Evolutionary conservation across 805 yeast species (phyloP).

Genomic region (Candida nemodendra): DNA sequence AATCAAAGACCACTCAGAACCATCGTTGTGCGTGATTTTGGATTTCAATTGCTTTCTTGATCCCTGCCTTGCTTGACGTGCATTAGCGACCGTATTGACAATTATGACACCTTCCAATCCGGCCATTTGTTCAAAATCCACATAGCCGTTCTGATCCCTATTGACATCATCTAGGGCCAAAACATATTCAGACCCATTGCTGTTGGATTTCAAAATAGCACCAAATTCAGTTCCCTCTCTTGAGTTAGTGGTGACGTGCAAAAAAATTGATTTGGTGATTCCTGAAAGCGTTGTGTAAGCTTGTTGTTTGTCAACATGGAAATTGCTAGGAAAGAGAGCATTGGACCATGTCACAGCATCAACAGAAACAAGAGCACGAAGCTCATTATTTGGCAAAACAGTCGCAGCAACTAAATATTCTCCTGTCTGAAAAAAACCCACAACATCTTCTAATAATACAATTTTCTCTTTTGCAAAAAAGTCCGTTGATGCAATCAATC

Average conservation of each 20-base stretch:
- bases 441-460: conserved; percentile 50
- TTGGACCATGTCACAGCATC: conserved; percentile 74
- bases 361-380: conserved; percentile 66
- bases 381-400: conserved; percentile 43
- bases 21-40: conserved; percentile 80
- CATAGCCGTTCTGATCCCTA: conserved; percentile 68
- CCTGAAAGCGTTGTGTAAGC: conserved; percentile 79
- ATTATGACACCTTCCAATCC: conserved; percentile 85
- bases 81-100: conserved; percentile 64
- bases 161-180: conserved; percentile 66
- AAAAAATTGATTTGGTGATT: conserved; percentile 61
- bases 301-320: conserved; percentile 55
- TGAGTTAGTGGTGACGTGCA: conserved; percentile 72
- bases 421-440: conserved; percentile 71
- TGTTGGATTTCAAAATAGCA: conserved; percentile 75
- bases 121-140: conserved; percentile 80
- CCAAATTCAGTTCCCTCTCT: conserved; percentile 64
- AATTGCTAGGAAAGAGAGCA: conserved; percentile 69
- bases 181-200: conserved; percentile 83
- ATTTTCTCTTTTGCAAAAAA: conserved; percentile 41
- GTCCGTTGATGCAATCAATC: conserved; percentile 49
- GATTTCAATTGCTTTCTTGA: conserved; percentile 60
- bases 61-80: conserved; percentile 42
- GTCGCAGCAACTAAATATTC: conserved; percentile 72
- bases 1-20: conserved; percentile 75